Conservation (phyloP, 805 yeast genomes). For the Candida broadrunensis region DNA sequence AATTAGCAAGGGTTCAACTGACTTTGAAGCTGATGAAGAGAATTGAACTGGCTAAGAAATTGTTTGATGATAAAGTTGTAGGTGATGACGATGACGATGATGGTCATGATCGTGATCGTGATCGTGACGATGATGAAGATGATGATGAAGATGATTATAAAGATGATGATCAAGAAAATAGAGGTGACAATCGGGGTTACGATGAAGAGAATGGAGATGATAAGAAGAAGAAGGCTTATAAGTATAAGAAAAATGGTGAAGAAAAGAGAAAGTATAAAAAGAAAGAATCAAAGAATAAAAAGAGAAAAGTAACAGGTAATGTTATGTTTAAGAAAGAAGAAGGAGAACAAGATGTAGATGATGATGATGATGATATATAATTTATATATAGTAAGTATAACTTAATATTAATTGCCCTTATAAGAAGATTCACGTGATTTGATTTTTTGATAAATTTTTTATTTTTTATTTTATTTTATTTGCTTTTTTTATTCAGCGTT, state of each 20-base stretch:
- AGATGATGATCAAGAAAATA: not conserved
- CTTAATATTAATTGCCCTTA: too few relatives aligned
- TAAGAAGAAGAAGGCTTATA: not conserved
- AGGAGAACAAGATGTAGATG: not conserved
- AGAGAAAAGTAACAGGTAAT: constrained; percentile 17
- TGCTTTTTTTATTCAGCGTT: too few relatives aligned
- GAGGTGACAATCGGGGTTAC: not conserved
- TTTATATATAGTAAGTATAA: not conserved
- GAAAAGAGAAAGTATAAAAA: constrained; percentile 5
- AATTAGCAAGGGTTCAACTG: constrained; percentile 38
- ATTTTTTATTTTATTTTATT: too few relatives aligned
- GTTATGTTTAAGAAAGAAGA: constrained; percentile 9
- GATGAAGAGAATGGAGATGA: not conserved
- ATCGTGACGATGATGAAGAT: constrained; percentile 14
- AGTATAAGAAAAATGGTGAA: not conserved
- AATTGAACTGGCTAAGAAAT: constrained; percentile 39
- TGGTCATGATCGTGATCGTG: constrained; percentile 15
- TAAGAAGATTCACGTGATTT: too few relatives aligned
- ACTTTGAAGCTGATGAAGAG: constrained; percentile 35
- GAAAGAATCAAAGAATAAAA: constrained; percentile 10
- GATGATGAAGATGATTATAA: constrained; percentile 5
- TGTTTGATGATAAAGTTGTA: constrained; percentile 32
- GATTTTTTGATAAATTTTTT: too few relatives aligned
- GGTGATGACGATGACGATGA: constrained; percentile 8
- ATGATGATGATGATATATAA: not conserved